phyloP scores from a whole-genome alignment of 2,329 filamentous ascomycete genomes.

The Hansfordia pulvinata region DNA sequence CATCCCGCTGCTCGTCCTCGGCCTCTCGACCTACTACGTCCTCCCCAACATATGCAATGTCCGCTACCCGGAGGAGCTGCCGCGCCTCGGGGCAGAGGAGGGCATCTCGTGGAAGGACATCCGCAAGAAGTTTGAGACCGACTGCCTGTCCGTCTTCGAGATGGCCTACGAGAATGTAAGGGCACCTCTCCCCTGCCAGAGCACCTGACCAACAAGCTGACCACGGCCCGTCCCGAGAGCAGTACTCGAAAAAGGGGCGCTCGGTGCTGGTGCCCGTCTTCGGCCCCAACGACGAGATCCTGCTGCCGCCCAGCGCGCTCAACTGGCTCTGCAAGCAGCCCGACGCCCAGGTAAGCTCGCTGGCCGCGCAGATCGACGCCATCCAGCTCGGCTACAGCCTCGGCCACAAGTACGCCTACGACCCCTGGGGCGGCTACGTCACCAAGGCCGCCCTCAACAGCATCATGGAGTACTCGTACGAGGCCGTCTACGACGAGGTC shows the following conservation, averaged over 20 bases:
- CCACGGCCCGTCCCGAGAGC: too few species aligned
- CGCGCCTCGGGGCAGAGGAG: too few species aligned
- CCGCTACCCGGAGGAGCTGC: too few species aligned
- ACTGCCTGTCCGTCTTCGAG: too few species aligned
- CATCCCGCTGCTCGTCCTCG: too few species aligned
- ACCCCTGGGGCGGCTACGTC: conserved; percentile 12
- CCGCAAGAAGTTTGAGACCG: too few species aligned
- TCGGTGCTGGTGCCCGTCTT: conserved; percentile 26
- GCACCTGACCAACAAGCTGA: too few species aligned
- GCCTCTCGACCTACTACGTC: too few species aligned
- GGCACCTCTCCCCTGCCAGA: too few species aligned
- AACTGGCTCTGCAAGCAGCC: conserved; percentile 25
- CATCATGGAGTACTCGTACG: conserved; percentile 18
- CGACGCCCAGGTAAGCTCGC: conserved; percentile 19
- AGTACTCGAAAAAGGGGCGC: conserved; percentile 28
- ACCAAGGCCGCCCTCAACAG: conserved; percentile 22
- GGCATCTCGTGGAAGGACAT: too few species aligned
- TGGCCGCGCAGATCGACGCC: conserved; percentile 22
- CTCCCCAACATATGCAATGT: too few species aligned
- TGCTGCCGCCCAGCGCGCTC: conserved; percentile 24
- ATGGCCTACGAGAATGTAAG: too few species aligned
- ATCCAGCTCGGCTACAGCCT: conserved; percentile 22
- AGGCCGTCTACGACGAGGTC: conserved; percentile 20
- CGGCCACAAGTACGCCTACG: conserved; percentile 16
- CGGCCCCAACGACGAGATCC: conserved; percentile 23